phyloP scores from a whole-genome alignment of 2,329 filamentous ascomycete genomes.

The Dothideomycetidae sp. region DNA sequence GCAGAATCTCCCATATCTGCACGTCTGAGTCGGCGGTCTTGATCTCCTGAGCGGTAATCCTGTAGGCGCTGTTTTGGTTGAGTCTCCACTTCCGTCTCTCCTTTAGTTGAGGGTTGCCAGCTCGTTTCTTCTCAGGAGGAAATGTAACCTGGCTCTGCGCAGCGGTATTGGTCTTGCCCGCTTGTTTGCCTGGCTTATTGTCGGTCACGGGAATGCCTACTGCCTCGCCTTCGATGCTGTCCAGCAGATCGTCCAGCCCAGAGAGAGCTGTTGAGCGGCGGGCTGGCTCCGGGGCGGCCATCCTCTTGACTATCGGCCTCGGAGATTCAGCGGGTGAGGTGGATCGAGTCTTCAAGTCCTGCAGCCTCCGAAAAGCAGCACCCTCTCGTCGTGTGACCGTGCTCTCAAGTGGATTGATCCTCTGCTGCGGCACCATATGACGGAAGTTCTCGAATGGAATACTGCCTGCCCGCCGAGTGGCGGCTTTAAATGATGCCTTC shows the following conservation, averaged over 20 bases:
- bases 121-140: neutral
- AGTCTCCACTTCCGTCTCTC: neutral
- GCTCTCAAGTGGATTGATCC: neutral
- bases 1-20: slow-evolving; percentile 52
- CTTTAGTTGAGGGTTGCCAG: neutral
- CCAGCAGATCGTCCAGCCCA: slow-evolving; percentile 1
- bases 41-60: slow-evolving; percentile 34
- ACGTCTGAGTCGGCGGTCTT: slow-evolving; percentile 43
- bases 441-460: slow-evolving; percentile 6
- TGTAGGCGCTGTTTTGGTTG: slow-evolving; percentile 4
- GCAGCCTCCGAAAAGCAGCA: neutral
- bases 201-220: too few species aligned
- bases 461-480: too few species aligned
- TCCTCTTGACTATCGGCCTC: neutral
- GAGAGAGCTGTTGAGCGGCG: neutral
- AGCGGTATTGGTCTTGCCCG: too few species aligned
- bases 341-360: neutral
- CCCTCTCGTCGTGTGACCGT: slow-evolving; percentile 6
- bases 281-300: neutral
- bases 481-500: too few species aligned
- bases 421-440: neutral
- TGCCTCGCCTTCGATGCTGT: slow-evolving; percentile 1
- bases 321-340: neutral
- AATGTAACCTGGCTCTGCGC: neutral
- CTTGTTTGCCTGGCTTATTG: too few species aligned